Conservation (phyloP, 805 yeast species). For the Hanseniaspora mollemarum region DNA sequence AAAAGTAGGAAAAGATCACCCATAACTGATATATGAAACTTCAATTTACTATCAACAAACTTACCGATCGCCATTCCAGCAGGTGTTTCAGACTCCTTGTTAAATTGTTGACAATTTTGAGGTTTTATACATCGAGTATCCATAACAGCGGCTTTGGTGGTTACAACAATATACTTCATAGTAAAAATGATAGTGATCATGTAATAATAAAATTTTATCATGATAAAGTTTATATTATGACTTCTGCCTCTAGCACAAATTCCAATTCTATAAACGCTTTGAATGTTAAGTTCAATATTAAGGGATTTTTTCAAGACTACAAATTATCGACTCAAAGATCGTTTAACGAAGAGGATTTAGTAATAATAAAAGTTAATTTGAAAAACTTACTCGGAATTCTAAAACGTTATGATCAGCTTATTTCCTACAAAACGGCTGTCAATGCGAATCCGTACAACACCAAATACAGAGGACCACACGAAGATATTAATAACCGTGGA, state of each 20-base stretch:
- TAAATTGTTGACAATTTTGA: slow-evolving; percentile 3
- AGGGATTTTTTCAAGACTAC: slow-evolving; percentile 7
- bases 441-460: no score
- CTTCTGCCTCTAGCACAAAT: not conserved
- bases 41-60: slow-evolving; percentile 12
- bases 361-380: slow-evolving; percentile 6
- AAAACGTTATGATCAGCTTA: slow-evolving; percentile 12
- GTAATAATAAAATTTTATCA: slow-evolving; percentile 12
- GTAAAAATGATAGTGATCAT: slow-evolving; percentile 9
- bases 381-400: slow-evolving; percentile 8
- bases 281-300: slow-evolving; percentile 5
- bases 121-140: slow-evolving; percentile 7
- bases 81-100: slow-evolving; percentile 4
- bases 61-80: slow-evolving; percentile 3
- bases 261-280: slow-evolving; percentile 6
- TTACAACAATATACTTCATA: not conserved
- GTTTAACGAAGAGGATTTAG: not conserved
- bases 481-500: not conserved
- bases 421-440: slow-evolving; percentile 8
- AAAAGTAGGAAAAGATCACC: no score
- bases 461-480: no score
- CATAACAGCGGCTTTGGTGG: not conserved
- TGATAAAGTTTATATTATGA: slow-evolving; percentile 1
- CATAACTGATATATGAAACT: slow-evolving; percentile 8
- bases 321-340: slow-evolving; percentile 6